Percentiles rank a stretch among this genome's conserved stretches.
Evolutionary conservation across 352 stramenopile species (phyloP).

Genomic region (Phytopythium litorale): DNA sequence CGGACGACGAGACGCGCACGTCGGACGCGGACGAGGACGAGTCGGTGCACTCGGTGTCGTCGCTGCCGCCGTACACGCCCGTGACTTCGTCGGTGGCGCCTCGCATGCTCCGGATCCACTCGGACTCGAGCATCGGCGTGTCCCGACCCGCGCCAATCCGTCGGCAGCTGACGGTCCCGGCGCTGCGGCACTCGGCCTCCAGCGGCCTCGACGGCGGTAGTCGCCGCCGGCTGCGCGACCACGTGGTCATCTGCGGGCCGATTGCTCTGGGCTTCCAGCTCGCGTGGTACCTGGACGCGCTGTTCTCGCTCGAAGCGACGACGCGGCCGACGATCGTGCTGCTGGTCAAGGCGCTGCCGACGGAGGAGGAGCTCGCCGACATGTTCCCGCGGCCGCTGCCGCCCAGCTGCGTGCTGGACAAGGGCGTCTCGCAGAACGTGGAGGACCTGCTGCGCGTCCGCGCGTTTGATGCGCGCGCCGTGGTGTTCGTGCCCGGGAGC

Average conservation of each 20-base stretch:
- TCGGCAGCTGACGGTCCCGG: conserved; percentile 3
- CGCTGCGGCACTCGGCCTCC: conserved; percentile 16
- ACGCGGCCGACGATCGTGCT: conserved; percentile 46
- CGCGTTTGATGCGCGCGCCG: conserved; percentile 29
- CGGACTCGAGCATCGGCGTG: not conserved
- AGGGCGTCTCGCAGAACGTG: conserved; percentile 39
- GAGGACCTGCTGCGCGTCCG: conserved; percentile 50
- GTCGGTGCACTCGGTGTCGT: not conserved
- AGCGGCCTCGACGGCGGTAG: conserved; percentile 6
- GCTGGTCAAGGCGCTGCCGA: conserved; percentile 37
- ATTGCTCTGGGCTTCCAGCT: conserved; percentile 35
- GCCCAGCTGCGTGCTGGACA: conserved; percentile 5
- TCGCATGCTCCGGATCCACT: not conserved
- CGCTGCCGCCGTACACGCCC: not conserved
- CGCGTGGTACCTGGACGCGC: conserved; percentile 36
- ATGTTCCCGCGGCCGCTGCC: conserved; percentile 9
- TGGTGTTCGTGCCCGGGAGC: conserved; percentile 49
- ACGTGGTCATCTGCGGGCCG: conserved; percentile 45
- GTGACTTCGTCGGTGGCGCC: not conserved
- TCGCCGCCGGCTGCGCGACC: conserved; percentile 22
- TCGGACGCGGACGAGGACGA: conserved; percentile 1
- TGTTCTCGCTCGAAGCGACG: conserved; percentile 25
- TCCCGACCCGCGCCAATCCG: not conserved
- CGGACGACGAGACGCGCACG: not conserved
- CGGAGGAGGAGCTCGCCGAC: conserved; percentile 20